Evolutionary conservation across 2,329 filamentous ascomycete genomes (phyloP), one percentile per base, ranked within the genome.

Genomic region (Aspergillus carbonarius): DNA sequence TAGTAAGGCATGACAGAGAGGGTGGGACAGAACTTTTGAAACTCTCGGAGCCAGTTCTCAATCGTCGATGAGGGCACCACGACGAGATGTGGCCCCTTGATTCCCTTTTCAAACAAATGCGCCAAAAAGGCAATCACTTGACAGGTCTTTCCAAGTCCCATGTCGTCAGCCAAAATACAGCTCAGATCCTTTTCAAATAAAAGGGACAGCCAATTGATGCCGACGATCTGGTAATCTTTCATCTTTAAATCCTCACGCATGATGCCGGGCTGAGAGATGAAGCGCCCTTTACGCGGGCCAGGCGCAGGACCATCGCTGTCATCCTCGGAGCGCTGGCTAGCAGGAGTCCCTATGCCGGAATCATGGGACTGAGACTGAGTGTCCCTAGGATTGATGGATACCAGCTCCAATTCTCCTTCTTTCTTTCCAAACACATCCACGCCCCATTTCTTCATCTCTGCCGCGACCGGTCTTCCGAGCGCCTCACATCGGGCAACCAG

Each of bases 11-110:
- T 82, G 34, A 97, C 88, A 0, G 82, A 83, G 27, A 99, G 76
- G 0, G 80, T 80, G 0, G 92, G 92, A 5, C 93, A 93, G 74
- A 99, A 99, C 49, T 86, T 88, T 61, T 88, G 80, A 68, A 99
- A 96, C 73, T 99, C 95, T 52, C 87, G 85, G 52, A 96, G 84
- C 95, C 95, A 99, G 71, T 99, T 99, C 70, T 96, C 93, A 9
- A 96, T 84, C 0, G 93, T 97, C 0, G 93, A 96, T 0, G 92
- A 90, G 5, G 95, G 95, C 1, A 98, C 95, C 27, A 99, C 88
- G 37, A 99, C 85, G 35, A 99, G 78, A 71, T 96, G 86, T 79
- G 79, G 92, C 69, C 91, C 92, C 79, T 70, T 85, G 70, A 78
- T 82, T 62, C 78, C 85, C 30, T 85, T 85, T 69, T 92, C 86